Base-by-base conservation (phyloP, 768 basidiomycete species). In the Russula lepida region DNA sequence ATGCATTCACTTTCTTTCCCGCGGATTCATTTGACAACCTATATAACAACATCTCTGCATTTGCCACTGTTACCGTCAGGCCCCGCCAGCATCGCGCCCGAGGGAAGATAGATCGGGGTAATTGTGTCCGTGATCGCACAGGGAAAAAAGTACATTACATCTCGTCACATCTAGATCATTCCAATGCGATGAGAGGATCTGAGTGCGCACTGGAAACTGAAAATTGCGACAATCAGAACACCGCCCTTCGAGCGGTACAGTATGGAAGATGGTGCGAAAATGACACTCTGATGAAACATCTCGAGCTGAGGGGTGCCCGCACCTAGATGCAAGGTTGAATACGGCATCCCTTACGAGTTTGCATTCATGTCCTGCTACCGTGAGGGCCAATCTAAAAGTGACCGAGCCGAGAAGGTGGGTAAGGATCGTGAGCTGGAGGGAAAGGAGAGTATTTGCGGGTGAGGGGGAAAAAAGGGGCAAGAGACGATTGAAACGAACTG, bases 51-150 rank as follows among this genome's bases (percentile, higher is more conserved):
- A 59, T 27, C 43, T 54, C 21, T 53, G 35, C 51, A 52, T 35
- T n/a, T 35, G 41, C 50, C 32, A 35, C 43, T 23, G 44, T 37
- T 53, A 53, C 25, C 35, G 56, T 57, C 21, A 46, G 33, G 55
- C 41, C 49, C 55, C 56, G 41, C 55, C 55, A 27, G 53, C 13
- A 57, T 62, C 60, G 55, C 55, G 60, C 50, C 56, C 55, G 56
- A 62, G 50, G 55, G 51, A 57, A 62, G 60, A 61, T 61, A n/a
- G 48, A 61, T 61, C 60, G 48, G 60, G 43, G 23, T 51, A 58
- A 43, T 63, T 58, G 56, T 51, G 57, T 63, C 62, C 62, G 62
- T 63, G 62, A 63, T 63, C 62, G 56, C 62, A 54, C 39, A 25
- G 19, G 35, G 35, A 41, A 62, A 58, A 49, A 32, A 23, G 50